Conservation (phyloP, 345 rosid species). For the Ceriops decandra region DNA sequence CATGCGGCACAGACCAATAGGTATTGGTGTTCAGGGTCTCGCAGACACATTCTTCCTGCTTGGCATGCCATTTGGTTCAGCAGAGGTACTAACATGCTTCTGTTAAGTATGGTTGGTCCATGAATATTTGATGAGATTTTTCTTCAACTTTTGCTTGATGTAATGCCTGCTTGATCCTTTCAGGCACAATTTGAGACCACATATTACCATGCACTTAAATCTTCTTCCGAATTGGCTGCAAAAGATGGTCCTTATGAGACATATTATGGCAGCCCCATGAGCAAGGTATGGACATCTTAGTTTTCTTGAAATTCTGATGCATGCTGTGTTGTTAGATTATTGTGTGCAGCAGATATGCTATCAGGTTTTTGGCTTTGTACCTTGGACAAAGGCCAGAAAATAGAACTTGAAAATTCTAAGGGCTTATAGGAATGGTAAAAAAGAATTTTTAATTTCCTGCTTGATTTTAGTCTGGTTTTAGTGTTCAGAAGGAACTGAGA, state of each 20-base stretch:
- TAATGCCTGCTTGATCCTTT: constrained; percentile 3
- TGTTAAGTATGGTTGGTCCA: background rate
- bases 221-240: constrained; percentile 67
- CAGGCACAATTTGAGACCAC: constrained; percentile 93
- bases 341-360: background rate
- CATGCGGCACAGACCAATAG: constrained; percentile 79
- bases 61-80: constrained; percentile 86
- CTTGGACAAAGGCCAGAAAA: background rate
- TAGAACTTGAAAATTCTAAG: background rate
- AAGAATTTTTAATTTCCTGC: too few species aligned
- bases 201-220: constrained; percentile 69
- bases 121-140: background rate
- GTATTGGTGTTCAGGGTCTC: constrained; percentile 93
- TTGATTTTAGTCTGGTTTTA: background rate
- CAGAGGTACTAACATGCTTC: constrained; percentile 43
- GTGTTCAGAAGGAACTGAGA: background rate
- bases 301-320: background rate
- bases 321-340: background rate
- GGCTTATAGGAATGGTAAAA: background rate
- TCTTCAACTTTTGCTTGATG: background rate
- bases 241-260: constrained; percentile 73
- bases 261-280: constrained; percentile 73
- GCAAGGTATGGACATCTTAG: constrained; percentile 50
- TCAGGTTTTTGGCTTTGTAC: background rate
- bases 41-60: constrained; percentile 88